A percentile compares a stretch with the other conserved stretches of the same genome.
Conservation (phyloP, 371 early-diverging fungal genomes). For the Rhizopus arrhizus region DNA sequence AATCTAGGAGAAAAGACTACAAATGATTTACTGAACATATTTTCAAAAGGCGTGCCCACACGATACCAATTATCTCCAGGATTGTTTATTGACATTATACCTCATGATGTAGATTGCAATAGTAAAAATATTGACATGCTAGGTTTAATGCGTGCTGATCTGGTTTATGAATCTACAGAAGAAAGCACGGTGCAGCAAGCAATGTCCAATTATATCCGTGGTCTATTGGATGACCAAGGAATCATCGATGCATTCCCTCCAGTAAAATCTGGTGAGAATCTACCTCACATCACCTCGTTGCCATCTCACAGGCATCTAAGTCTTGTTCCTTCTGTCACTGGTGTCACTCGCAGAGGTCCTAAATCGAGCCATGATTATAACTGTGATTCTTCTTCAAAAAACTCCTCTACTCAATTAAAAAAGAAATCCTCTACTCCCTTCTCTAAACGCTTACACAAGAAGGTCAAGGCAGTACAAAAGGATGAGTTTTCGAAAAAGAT, state of each 20-base stretch:
- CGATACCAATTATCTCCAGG: conserved; percentile 40
- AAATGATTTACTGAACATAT: conserved; percentile 37
- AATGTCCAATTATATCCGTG: conserved; percentile 36
- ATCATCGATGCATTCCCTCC: conserved; percentile 54
- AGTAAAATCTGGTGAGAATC: conserved; percentile 19
- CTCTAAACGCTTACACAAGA: neutral
- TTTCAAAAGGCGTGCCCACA: conserved; percentile 34
- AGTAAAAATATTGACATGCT: conserved; percentile 47
- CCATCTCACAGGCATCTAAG: conserved; percentile 47
- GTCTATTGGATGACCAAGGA: conserved; percentile 39
- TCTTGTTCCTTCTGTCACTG: conserved; percentile 37
- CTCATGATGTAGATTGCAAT: conserved; percentile 51
- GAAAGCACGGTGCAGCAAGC: conserved; percentile 23
- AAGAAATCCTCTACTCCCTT: neutral
- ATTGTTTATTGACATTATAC: conserved; percentile 43
- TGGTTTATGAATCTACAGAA: conserved; percentile 30
- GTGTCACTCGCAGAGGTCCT: conserved; percentile 21
- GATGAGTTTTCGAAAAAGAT: neutral
- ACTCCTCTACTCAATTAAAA: neutral
- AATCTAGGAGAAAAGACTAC: conserved; percentile 36
- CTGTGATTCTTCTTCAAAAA: conserved; percentile 4
- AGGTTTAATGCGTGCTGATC: conserved; percentile 48
- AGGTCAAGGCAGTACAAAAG: neutral
- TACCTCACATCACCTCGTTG: conserved; percentile 36
- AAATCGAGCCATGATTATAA: conserved; percentile 3